Conservation (phyloP, 2,329 filamentous ascomycete genomes). For the Meredithiella fracta region DNA sequence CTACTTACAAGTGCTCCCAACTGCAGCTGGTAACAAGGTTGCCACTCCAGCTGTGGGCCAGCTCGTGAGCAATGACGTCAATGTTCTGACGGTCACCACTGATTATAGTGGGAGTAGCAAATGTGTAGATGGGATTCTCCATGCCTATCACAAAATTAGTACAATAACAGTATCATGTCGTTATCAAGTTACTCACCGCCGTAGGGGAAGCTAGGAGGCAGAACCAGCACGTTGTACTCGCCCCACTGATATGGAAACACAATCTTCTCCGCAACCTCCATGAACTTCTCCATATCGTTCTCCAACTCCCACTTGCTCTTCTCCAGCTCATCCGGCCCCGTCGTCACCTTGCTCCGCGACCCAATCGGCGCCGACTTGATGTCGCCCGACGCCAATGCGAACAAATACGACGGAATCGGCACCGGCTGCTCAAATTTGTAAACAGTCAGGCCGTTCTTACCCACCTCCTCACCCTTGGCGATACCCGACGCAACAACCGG, state of each 20-base stretch:
- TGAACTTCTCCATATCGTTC: slow-evolving; percentile 77
- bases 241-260: slow-evolving; percentile 89
- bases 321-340: slow-evolving; percentile 71
- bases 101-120: slow-evolving; percentile 87
- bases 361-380: slow-evolving; percentile 75
- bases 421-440: slow-evolving; percentile 83
- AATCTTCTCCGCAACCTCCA: slow-evolving; percentile 64
- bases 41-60: slow-evolving; percentile 68
- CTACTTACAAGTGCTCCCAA: slow-evolving; percentile 60
- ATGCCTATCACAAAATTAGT: slow-evolving; percentile 35
- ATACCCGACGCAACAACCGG: slow-evolving; percentile 88
- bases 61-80: slow-evolving; percentile 85
- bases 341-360: slow-evolving; percentile 67
- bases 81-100: slow-evolving; percentile 82
- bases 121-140: slow-evolving; percentile 91
- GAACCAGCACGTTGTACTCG: slow-evolving; percentile 80
- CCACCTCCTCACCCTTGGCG: slow-evolving; percentile 28
- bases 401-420: slow-evolving; percentile 86
- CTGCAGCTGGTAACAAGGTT: slow-evolving; percentile 66
- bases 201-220: slow-evolving; percentile 82
- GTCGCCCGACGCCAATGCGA: slow-evolving; percentile 79
- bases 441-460: slow-evolving; percentile 38
- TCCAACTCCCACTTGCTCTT: slow-evolving; percentile 85
- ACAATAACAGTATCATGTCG: too few species aligned
- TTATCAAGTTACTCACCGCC: slow-evolving; percentile 50